These are phyloP conservation scores for Xerocomus minutiporus DNA, from an alignment of 1,284 basidiomycete genomes.

Conservation along the genomic window DNA sequence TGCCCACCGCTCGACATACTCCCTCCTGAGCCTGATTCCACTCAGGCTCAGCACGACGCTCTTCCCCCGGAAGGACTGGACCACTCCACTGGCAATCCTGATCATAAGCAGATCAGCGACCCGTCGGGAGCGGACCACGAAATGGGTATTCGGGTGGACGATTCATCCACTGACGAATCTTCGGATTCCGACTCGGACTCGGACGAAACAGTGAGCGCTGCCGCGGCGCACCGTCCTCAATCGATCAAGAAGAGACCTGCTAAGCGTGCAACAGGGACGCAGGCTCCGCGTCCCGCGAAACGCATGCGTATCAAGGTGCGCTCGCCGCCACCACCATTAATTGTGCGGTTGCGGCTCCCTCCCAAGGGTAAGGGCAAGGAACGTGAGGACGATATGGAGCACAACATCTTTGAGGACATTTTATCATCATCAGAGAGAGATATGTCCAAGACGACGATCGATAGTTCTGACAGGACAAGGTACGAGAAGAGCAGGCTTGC, in stretches of 20 bases:
- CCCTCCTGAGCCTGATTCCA: conserved; percentile 19
- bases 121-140: conserved; percentile 10
- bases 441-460: conserved; percentile 66
- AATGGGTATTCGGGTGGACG: conserved; percentile 21
- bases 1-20: conserved; percentile 42
- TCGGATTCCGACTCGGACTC: conserved; percentile 35
- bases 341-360: conserved; percentile 54
- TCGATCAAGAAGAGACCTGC: conserved; percentile 30
- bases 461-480: conserved; percentile 62
- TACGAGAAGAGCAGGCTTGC: conserved; percentile 71
- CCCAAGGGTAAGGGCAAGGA: conserved; percentile 56
- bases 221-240: conserved; percentile 10
- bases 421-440: conserved; percentile 71
- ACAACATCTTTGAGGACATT: conserved; percentile 80
- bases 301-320: conserved; percentile 39
- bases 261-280: conserved; percentile 23
- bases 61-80: conserved; percentile 4
- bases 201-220: conserved; percentile 17
- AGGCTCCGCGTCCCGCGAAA: conserved; percentile 32
- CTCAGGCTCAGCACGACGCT: conserved; percentile 8
- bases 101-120: conserved; percentile 6
- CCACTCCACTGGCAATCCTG: conserved; percentile 4
- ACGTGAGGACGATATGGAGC: conserved; percentile 53
- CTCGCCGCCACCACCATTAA: conserved; percentile 35
- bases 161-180: conserved; percentile 25